phyloP scores from a whole-genome alignment of 768 basidiomycete genomes.

The Tricholoma bakamatsutake region DNA sequence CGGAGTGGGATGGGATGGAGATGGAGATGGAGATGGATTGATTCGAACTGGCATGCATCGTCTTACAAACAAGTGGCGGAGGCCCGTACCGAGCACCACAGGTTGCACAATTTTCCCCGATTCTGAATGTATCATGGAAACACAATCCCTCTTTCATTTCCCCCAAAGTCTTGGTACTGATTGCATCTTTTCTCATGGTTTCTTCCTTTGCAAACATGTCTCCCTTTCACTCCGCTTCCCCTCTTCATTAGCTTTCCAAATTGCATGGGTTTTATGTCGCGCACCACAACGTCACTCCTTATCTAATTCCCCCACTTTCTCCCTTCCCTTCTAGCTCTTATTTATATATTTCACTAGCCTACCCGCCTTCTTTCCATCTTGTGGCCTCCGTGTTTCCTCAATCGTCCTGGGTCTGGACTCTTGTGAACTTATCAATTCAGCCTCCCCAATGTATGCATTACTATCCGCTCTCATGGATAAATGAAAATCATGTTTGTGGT shows the following conservation, averaged over 20 bases:
- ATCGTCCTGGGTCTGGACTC: constrained; percentile 8
- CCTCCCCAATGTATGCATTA: constrained; percentile 22
- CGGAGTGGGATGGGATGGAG: constrained; percentile 54
- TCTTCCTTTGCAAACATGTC: not conserved
- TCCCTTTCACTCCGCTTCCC: not conserved
- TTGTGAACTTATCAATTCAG: constrained; percentile 10
- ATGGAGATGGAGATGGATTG: constrained; percentile 75
- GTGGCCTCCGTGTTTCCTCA: constrained; percentile 2
- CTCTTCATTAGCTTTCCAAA: not conserved
- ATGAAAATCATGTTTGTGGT: not conserved
- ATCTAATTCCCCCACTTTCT: not conserved
- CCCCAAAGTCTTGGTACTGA: constrained; percentile 5
- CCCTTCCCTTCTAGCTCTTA: not conserved
- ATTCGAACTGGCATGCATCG: constrained; percentile 5
- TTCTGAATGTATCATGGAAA: constrained; percentile 5
- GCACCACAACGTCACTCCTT: not conserved
- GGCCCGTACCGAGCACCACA: not conserved
- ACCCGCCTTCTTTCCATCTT: not conserved
- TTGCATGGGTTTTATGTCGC: constrained; percentile 6
- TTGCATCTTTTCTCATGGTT: constrained; percentile 5
- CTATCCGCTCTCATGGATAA: constrained; percentile 11
- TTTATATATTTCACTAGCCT: not conserved
- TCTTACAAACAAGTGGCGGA: not conserved
- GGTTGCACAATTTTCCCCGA: not conserved
- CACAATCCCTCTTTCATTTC: not conserved